phyloP scores from a whole-genome alignment of 306 rosid genomes.

The Carpinus viminea region DNA sequence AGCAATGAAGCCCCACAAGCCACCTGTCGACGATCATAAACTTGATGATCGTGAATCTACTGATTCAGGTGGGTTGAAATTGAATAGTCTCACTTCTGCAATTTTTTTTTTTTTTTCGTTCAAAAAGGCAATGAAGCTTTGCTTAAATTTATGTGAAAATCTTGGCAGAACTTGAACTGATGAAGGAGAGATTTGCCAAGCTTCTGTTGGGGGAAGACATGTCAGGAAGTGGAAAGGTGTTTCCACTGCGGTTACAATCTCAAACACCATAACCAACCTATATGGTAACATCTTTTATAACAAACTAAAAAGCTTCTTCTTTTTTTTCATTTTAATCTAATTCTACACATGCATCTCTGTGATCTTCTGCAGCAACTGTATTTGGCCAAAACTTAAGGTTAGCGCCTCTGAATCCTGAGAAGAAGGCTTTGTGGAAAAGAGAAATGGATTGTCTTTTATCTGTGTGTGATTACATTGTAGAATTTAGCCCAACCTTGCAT shows the following conservation, averaged over 20 bases:
- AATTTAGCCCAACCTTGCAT: conserved; percentile 70
- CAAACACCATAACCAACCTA: conserved; percentile 91
- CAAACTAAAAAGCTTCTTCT: no score
- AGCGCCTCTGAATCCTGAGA: conserved; percentile 80
- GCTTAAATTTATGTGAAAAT: conserved; percentile 19
- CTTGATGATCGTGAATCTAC: conserved; percentile 52
- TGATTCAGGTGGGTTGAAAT: conserved; percentile 59
- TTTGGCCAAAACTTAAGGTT: conserved; percentile 85
- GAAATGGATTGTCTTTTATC: conserved; percentile 91
- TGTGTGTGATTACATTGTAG: conserved; percentile 93
- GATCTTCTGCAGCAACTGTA: conserved; percentile 65
- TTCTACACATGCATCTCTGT: not conserved
- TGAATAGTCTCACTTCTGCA: not conserved
- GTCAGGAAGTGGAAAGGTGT: conserved; percentile 98
- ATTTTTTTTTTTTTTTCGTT: not conserved
- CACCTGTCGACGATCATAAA: conserved; percentile 33
- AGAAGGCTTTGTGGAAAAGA: conserved; percentile 94
- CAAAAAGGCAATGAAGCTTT: not conserved
- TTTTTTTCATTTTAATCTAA: conserved; percentile 3
- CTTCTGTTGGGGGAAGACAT: conserved; percentile 94
- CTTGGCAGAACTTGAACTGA: conserved; percentile 66
- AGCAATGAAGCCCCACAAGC: conserved; percentile 48
- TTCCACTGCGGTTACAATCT: conserved; percentile 88
- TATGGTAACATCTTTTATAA: conserved; percentile 53
- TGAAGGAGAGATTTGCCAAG: conserved; percentile 90